Conservation (phyloP, 768 basidiomycete genomes). For the Serendipita vermifera region DNA sequence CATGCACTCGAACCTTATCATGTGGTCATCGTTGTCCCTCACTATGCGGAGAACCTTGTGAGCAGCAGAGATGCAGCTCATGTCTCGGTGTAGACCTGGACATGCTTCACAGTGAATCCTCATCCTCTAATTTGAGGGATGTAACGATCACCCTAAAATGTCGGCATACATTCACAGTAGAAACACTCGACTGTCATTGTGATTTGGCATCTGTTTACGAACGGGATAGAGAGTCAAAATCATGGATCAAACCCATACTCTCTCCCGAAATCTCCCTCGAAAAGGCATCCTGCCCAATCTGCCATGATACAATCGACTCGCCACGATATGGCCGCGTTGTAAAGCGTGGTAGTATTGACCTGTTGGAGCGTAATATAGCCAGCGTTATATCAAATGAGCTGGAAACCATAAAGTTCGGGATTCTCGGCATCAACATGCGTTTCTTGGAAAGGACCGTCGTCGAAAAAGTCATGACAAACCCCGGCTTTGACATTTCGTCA, state of each 20-base stretch:
- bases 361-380: conserved; percentile 50
- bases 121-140: conserved; percentile 32
- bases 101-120: conserved; percentile 35
- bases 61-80: conserved; percentile 37
- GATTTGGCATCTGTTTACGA: conserved; percentile 39
- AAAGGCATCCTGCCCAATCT: conserved; percentile 49
- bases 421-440: conserved; percentile 19
- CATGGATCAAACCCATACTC: conserved; percentile 26
- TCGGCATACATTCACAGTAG: conserved; percentile 54
- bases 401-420: conserved; percentile 19
- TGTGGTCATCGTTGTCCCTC: conserved; percentile 61
- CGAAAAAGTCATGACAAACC: conserved; percentile 19
- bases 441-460: conserved; percentile 26
- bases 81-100: conserved; percentile 44
- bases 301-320: conserved; percentile 42
- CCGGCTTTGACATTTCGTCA: no score
- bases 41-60: conserved; percentile 57
- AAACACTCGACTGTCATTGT: conserved; percentile 55
- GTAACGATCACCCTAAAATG: conserved; percentile 49
- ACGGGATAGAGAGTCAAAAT: conserved; percentile 23
- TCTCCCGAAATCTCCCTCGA: conserved; percentile 22
- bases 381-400: conserved; percentile 38
- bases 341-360: conserved; percentile 52
- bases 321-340: conserved; percentile 47
- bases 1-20: conserved; percentile 33